phyloP scores from a whole-genome alignment of 495 filamentous ascomycete genomes.

The Chaetomium fimeti region DNA sequence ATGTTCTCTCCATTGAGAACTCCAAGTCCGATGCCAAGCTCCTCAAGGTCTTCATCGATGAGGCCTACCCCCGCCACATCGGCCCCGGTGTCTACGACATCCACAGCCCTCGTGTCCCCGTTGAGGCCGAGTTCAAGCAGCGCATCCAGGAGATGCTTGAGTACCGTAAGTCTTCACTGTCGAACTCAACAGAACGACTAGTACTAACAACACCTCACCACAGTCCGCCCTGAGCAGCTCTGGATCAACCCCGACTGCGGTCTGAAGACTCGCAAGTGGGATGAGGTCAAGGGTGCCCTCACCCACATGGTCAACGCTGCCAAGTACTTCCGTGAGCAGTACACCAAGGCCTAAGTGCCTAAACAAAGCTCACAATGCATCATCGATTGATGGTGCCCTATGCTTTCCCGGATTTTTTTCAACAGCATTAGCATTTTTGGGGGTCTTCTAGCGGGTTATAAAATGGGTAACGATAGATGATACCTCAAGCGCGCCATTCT shows the following conservation, averaged over 20 bases:
- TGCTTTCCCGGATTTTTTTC: conserved; percentile 39
- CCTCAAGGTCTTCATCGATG: conserved; percentile 95
- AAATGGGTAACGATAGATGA: conserved; percentile 36
- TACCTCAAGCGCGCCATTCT: conserved; percentile 39
- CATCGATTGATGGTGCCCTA: conserved; percentile 20
- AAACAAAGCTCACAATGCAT: conserved; percentile 11
- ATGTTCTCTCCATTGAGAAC: conserved; percentile 99
- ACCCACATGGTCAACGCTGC: conserved; percentile 93
- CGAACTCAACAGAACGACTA: not conserved
- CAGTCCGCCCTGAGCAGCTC: conserved; percentile 72
- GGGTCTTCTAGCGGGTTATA: conserved; percentile 36
- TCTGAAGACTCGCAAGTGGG: conserved; percentile 96
- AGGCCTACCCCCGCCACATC: conserved; percentile 94
- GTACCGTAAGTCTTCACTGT: conserved; percentile 61
- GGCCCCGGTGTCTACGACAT: conserved; percentile 99
- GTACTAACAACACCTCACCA: conserved; percentile 18
- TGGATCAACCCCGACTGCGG: conserved; percentile 99
- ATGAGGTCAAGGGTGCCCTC: conserved; percentile 90
- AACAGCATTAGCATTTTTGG: conserved; percentile 42
- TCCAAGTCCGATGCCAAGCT: conserved; percentile 99
- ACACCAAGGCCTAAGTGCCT: conserved; percentile 47
- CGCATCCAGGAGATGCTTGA: conserved; percentile 95
- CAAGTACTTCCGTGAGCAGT: conserved; percentile 92
- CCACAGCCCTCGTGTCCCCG: conserved; percentile 95
- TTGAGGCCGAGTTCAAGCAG: conserved; percentile 94